Base-by-base conservation (phyloP, 139 green algal genomes). In the Picochlorum costavermella region DNA sequence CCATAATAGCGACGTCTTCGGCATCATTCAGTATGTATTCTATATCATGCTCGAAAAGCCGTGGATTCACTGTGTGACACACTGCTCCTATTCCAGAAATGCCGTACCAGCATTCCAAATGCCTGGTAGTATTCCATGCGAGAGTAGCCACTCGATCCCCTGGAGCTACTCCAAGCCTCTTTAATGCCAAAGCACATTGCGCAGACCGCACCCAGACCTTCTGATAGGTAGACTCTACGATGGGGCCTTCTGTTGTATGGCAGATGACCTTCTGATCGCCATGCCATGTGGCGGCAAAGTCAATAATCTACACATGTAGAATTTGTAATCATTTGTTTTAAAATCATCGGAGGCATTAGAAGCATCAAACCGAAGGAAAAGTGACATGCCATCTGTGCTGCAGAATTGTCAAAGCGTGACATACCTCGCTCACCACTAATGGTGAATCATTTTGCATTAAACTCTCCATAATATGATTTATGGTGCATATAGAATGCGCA, bases 91-190 rank as follows among this genome's bases (percentile, higher is more conserved):
- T n/a, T 3, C 84, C 84, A 58, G 81, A 79, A 60, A 87, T 84
- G 26, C 71, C 85, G 61, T 89, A 92, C 82, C 85, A 92, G 20
- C 44, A 37, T 51, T 90, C 82, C 74, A 92, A 57, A 65, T 95
- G 87, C 0, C 83, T 64, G 0, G 45, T 57, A 1, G 76, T 88
- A 71, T 95, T 95, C 81, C 83, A 94, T 0, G 80, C 83, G n/a
- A 94, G 61, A 0, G 86, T 95, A 5, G 73, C 87, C 0, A 91
- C 78, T n/a, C 79, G 68, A 37, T 79, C 70, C 8, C 82, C 84
- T 6, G 63, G 48, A 50, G 50, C 13, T 13, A 88, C 68, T 1
- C 84, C 84, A 30, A 93, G 56, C 2, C 31, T 31, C 4, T 65
- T 50, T 14, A 93, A 69, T 2, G 81, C 86, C 17, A 90, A 67